Percentiles rank a stretch among this genome's conserved stretches.
Conservation (phyloP, 805 yeast species). For the Diddensiella caesifluorescens region DNA sequence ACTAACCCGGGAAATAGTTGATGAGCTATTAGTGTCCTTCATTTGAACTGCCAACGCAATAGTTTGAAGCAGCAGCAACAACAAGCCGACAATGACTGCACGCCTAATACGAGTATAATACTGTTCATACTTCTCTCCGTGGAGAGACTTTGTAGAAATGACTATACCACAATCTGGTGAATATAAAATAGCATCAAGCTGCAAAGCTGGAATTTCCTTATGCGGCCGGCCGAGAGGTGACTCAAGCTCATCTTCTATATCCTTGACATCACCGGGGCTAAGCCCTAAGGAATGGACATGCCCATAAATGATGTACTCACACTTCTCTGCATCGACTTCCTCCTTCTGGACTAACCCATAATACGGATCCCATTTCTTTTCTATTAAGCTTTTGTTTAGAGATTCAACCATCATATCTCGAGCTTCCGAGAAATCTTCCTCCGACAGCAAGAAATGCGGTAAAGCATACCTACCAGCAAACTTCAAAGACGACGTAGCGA, state of each 20-base stretch:
- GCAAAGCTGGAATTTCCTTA: slow-evolving; percentile 50
- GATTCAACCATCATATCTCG: slow-evolving; percentile 46
- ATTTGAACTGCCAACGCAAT: slow-evolving; percentile 61
- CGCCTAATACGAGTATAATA: slow-evolving; percentile 35
- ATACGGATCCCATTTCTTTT: slow-evolving; percentile 53
- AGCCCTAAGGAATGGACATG: slow-evolving; percentile 62
- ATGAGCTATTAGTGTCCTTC: slow-evolving; percentile 69
- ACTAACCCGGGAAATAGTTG: slow-evolving; percentile 68
- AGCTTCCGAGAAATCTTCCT: slow-evolving; percentile 59
- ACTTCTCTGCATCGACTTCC: slow-evolving; percentile 43
- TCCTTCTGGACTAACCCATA: slow-evolving; percentile 51
- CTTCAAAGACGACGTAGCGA: slow-evolving; percentile 30
- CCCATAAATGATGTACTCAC: slow-evolving; percentile 68
- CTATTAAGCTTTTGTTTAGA: slow-evolving; percentile 25
- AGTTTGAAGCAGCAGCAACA: slow-evolving; percentile 48
- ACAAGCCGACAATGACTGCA: slow-evolving; percentile 40
- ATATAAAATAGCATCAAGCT: slow-evolving; percentile 56
- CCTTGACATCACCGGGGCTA: slow-evolving; percentile 46
- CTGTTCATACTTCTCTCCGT: slow-evolving; percentile 57
- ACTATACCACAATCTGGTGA: slow-evolving; percentile 86
- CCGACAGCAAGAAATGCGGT: slow-evolving; percentile 45
- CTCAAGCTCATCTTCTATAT: slow-evolving; percentile 65
- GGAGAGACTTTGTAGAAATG: slow-evolving; percentile 35
- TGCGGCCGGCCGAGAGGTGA: slow-evolving; percentile 80
- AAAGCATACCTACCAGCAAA: slow-evolving; percentile 30